Percentiles rank a stretch among this genome's conserved stretches.
phyloP scores from a whole-genome alignment of 2,329 filamentous ascomycete genomes.

The Alternaria sp. region DNA sequence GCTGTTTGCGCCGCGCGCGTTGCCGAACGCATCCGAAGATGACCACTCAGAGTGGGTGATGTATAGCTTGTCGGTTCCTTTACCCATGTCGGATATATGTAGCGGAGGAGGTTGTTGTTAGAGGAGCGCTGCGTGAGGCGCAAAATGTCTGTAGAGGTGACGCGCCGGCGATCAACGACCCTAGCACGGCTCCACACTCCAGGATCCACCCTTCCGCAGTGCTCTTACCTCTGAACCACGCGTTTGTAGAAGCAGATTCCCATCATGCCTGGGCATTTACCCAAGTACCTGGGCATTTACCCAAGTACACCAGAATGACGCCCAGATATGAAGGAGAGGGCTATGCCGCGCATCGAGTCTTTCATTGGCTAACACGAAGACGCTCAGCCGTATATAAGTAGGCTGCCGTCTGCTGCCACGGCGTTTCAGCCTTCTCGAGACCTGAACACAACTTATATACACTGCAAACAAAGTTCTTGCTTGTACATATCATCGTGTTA shows the following conservation, averaged over 20 bases:
- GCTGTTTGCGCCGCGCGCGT: conserved; percentile 73
- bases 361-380: no score
- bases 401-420: no score
- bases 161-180: conserved; percentile 5
- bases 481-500: no score
- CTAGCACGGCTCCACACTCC: not conserved
- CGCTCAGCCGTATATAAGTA: no score
- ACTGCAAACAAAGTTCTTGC: no score
- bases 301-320: not conserved
- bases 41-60: conserved; percentile 99
- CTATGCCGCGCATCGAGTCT: not conserved
- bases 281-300: no score
- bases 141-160: conserved; percentile 8
- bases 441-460: no score
- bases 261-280: no score
- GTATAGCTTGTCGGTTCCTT: conserved; percentile 53
- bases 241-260: not conserved
- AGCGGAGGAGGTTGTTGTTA: not conserved
- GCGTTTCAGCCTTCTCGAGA: no score
- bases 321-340: not conserved
- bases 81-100: conserved; percentile 39
- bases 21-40: conserved; percentile 85
- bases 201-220: not conserved
- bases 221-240: not conserved
- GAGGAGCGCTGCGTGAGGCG: not conserved